Base-by-base conservation (phyloP, 2,329 filamentous ascomycete genomes). In the Phoma sp. region DNA sequence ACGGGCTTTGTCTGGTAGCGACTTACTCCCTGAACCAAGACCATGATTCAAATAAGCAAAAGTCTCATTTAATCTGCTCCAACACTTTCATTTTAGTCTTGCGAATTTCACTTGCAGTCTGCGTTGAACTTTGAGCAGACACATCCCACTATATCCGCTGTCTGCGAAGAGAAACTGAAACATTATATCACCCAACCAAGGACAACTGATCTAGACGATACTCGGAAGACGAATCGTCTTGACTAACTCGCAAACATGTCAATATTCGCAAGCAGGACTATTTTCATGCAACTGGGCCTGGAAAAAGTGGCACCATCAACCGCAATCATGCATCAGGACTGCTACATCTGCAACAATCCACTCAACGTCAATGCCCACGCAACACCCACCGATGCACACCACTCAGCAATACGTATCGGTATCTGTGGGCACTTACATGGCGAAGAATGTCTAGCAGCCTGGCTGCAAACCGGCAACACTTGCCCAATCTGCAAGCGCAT, bases 401-500 rank as follows among this genome's bases (percentile, higher is more conserved):
- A 66, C 22, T 1, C 29, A 10, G 60, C 62, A 4, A 50, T 66
- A 4, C 60, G 60, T 14, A 60, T 67, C 47, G 40, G 18, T 14
- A 27, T 47, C 10, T 67, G 65, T 36, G 48, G 55, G 27, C 65
- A 68, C 43, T 24, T 64, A 14, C 27, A 66, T 13, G 64, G 65
- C 27, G 9, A 48, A 29, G 54, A 60, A 6, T 68, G 64, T 52
- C 54, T 66, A 4, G 8, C 24, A 13, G 52, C 53, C 3, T 68
- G 64, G 64, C 57, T 68, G 10, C 52, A 60, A 1, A 45, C 53
- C 3, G 51, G 65, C 13, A 55, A 62, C 45, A 52, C 57, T 2
- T 68, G 64, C n/a, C 62, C 62, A 8, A 57, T 40, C 14, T 68
- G 65, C 54, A 56, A 47, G 4, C 57, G 55, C 43, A 43, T 58